Conservation (phyloP, 495 filamentous ascomycete genomes). For the Penicillium soppii region DNA sequence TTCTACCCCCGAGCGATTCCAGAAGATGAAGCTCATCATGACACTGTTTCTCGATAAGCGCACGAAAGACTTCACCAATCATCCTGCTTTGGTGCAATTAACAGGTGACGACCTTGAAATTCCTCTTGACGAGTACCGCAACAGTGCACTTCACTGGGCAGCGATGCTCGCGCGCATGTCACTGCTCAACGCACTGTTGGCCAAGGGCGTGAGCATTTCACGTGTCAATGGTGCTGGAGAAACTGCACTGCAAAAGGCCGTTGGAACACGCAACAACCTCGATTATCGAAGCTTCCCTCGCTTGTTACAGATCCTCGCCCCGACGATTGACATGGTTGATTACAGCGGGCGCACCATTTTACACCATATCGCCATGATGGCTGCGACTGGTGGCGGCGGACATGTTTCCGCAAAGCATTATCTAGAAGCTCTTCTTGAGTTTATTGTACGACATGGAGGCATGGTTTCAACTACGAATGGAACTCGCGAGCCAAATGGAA, state of each 20-base stretch:
- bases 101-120: conserved; percentile 83
- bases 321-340: conserved; percentile 89
- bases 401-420: conserved; percentile 83
- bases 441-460: conserved; percentile 82
- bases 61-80: conserved; percentile 61
- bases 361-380: conserved; percentile 94
- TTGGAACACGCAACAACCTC: conserved; percentile 85
- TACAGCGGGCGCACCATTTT: conserved; percentile 85
- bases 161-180: conserved; percentile 86
- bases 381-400: conserved; percentile 84
- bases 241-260: conserved; percentile 86
- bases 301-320: conserved; percentile 79
- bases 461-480: conserved; percentile 44
- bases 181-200: conserved; percentile 74
- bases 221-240: conserved; percentile 86
- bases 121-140: conserved; percentile 80
- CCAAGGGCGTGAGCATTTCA: conserved; percentile 78
- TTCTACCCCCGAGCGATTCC: conserved; percentile 61
- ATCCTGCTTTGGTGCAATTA: conserved; percentile 66
- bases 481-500: conserved; percentile 25
- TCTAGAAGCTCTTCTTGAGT: conserved; percentile 87
- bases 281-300: conserved; percentile 81
- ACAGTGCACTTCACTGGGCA: conserved; percentile 96
- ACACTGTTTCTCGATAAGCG: conserved; percentile 79
- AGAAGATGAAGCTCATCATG: conserved; percentile 77